Conservation (phyloP, 495 filamentous ascomycete genomes). For the Pseudomonodictys pantanalensis region DNA sequence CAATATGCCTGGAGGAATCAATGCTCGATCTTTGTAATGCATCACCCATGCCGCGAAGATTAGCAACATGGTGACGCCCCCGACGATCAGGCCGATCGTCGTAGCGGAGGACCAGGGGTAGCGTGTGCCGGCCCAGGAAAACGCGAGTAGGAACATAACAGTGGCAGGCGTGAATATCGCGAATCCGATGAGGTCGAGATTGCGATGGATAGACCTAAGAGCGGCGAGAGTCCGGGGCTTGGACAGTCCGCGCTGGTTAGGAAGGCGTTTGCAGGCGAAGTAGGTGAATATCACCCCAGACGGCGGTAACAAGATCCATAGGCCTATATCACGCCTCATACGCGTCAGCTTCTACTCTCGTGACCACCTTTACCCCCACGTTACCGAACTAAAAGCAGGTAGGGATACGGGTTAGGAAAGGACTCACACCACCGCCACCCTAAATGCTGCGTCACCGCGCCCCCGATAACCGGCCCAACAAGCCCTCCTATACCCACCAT, state of each 20-base stretch:
- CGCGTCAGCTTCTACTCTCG: no score
- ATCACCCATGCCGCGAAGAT: slow-evolving; percentile 49
- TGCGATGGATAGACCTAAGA: slow-evolving; percentile 42
- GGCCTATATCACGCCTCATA: slow-evolving; percentile 40
- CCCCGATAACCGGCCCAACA: slow-evolving; percentile 39
- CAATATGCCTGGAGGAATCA: slow-evolving; percentile 46
- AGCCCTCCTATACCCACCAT: slow-evolving; percentile 74
- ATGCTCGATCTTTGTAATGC: slow-evolving; percentile 47
- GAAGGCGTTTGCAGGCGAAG: slow-evolving; percentile 50
- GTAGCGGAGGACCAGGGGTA: slow-evolving; percentile 48
- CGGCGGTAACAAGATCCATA: slow-evolving; percentile 62
- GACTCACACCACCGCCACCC: slow-evolving; percentile 71
- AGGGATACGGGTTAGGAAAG: no score
- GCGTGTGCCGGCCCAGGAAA: slow-evolving; percentile 46
- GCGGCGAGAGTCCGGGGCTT: background rate
- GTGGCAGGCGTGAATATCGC: slow-evolving; percentile 44
- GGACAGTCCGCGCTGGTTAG: slow-evolving; percentile 37
- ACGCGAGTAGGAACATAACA: slow-evolving; percentile 51
- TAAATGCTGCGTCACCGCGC: slow-evolving; percentile 44
- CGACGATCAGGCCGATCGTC: slow-evolving; percentile 52
- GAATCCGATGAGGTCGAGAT: slow-evolving; percentile 49
- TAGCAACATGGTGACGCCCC: slow-evolving; percentile 43
- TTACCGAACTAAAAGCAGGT: no score
- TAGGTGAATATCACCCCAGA: slow-evolving; percentile 51
- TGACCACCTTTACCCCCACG: no score